A percentile compares a stretch with the other conserved stretches of the same genome.
Evolutionary conservation across 148 eudicot species (phyloP).

Genomic region (Rhododendron kiyosumense): DNA sequence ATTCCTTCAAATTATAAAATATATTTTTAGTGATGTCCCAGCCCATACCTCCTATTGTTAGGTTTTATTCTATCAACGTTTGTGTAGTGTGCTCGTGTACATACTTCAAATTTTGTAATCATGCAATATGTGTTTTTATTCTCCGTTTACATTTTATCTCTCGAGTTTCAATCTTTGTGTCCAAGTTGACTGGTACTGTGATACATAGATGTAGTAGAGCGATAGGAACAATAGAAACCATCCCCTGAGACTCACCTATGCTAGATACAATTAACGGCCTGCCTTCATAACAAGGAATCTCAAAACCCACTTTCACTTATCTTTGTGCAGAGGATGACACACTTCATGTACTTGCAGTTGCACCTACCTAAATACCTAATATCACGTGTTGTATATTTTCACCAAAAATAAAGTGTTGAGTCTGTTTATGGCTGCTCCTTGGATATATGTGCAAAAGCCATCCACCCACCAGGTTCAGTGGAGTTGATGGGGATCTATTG

Average conservation of each 20-base stretch:
- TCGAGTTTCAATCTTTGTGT: background rate
- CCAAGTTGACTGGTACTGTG: background rate
- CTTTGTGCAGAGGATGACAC: background rate
- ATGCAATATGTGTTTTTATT: background rate
- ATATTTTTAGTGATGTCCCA: background rate
- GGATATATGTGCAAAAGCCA: background rate
- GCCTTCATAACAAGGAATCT: background rate
- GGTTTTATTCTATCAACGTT: background rate
- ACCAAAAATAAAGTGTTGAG: background rate
- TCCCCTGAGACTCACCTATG: background rate
- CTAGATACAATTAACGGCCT: background rate
- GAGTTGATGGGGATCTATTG: background rate
- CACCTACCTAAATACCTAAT: background rate
- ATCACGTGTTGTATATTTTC: background rate
- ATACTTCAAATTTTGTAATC: background rate
- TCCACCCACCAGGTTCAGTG: background rate
- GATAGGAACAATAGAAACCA: background rate
- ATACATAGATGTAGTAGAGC: background rate
- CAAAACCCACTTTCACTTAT: background rate
- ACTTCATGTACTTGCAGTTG: background rate
- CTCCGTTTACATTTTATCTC: background rate
- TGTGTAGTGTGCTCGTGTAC: background rate
- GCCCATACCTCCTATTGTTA: background rate
- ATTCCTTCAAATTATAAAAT: background rate
- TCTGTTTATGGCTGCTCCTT: background rate